These are phyloP conservation scores for Annulohypoxylon moriforme DNA, from an alignment of 495 filamentous ascomycete genomes.

Conservation along the genomic window DNA sequence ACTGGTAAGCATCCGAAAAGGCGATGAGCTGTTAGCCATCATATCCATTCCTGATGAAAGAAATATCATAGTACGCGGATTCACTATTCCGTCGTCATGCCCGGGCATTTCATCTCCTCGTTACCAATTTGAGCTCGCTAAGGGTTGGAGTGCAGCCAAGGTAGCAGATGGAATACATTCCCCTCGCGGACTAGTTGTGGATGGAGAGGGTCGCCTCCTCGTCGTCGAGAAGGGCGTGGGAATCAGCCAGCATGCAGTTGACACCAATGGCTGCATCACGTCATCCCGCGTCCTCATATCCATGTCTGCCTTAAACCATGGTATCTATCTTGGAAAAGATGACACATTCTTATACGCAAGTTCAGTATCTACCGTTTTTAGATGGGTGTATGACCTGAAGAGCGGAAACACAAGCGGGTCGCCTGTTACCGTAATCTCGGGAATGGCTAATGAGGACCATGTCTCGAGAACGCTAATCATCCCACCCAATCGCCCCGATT, in stretches of 20 bases:
- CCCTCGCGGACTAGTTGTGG: conserved; percentile 71
- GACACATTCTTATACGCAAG: conserved; percentile 75
- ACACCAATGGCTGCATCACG: conserved; percentile 55
- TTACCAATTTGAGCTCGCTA: conserved; percentile 60
- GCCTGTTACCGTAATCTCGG: conserved; percentile 61
- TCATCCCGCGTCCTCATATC: conserved; percentile 20
- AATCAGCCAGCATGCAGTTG: conserved; percentile 64
- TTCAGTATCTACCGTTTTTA: conserved; percentile 63
- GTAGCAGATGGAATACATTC: conserved; percentile 62
- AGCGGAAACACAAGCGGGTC: conserved; percentile 54
- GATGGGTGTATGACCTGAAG: conserved; percentile 69
- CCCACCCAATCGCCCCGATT: conserved; percentile 57
- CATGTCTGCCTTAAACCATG: conserved; percentile 61
- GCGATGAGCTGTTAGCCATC: not conserved
- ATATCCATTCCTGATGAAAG: not conserved
- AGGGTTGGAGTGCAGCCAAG: conserved; percentile 68
- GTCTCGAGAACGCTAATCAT: conserved; percentile 71
- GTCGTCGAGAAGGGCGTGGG: conserved; percentile 67
- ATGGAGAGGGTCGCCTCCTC: conserved; percentile 68
- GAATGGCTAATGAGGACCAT: conserved; percentile 71
- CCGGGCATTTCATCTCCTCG: conserved; percentile 42
- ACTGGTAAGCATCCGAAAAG: conserved; percentile 10
- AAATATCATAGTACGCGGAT: conserved; percentile 1
- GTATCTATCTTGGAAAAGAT: conserved; percentile 70
- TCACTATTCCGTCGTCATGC: conserved; percentile 42